Evolutionary conservation across 768 basidiomycete species (phyloP).

Genomic region (Suillus cothurnatus): DNA sequence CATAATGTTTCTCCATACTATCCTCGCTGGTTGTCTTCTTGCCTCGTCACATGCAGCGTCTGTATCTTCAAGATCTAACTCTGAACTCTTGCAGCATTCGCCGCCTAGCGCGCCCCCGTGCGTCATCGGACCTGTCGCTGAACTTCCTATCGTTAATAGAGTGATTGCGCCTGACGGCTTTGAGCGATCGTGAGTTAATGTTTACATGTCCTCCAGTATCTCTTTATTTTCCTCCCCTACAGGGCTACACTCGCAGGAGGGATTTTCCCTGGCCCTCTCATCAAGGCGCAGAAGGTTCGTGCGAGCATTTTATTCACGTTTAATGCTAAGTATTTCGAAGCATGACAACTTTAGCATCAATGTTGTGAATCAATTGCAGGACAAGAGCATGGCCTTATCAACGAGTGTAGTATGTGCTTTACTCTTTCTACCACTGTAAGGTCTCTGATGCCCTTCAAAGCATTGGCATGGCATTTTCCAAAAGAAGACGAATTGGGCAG

Average conservation of each 20-base stretch:
- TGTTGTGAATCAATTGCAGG: constrained; percentile 35
- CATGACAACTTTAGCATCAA: constrained; percentile 38
- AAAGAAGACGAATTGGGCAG: constrained; percentile 34
- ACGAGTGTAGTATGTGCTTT: constrained; percentile 37
- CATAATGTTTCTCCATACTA: neutral
- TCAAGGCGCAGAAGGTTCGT: constrained; percentile 43
- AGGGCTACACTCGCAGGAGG: constrained; percentile 49
- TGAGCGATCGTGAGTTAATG: constrained; percentile 34
- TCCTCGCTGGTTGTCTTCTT: neutral
- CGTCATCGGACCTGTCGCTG: constrained; percentile 28
- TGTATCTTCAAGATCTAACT: constrained; percentile 13
- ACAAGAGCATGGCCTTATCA: constrained; percentile 34
- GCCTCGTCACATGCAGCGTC: constrained; percentile 20
- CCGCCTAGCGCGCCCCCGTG: constrained; percentile 7
- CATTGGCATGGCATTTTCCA: constrained; percentile 40
- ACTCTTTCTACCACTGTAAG: neutral
- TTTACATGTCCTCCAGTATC: neutral
- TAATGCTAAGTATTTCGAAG: constrained; percentile 16
- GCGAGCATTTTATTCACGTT: neutral
- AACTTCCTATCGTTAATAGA: constrained; percentile 44
- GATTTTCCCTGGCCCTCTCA: constrained; percentile 50
- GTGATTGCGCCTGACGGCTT: constrained; percentile 55
- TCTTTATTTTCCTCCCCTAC: neutral
- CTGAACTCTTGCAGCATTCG: constrained; percentile 1
- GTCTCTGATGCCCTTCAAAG: constrained; percentile 14